Evolutionary conservation across 495 filamentous ascomycete species (phyloP).

Genomic region (Corynascus novoguineensis): DNA sequence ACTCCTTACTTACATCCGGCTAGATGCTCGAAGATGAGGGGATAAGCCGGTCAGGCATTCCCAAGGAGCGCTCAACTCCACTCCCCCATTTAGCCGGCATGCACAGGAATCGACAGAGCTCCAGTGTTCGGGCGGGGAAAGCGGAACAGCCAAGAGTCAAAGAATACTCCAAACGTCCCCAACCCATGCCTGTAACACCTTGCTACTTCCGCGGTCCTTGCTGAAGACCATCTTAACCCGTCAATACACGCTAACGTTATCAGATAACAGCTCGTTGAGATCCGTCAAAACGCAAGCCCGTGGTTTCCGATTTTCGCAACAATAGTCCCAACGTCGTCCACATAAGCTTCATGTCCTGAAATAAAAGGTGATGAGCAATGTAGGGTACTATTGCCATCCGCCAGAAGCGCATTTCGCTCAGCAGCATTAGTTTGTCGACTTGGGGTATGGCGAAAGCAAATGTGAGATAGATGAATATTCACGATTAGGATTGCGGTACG

Average conservation of each 20-base stretch:
- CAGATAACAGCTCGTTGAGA: slow-evolving; percentile 62
- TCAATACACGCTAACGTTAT: slow-evolving; percentile 60
- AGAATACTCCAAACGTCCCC: neutral
- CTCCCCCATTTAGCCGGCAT: slow-evolving; percentile 29
- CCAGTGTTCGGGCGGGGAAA: slow-evolving; percentile 2
- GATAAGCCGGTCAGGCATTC: slow-evolving; percentile 1
- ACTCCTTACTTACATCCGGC: slow-evolving; percentile 1
- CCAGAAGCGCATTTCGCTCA: slow-evolving; percentile 51
- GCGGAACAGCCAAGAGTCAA: neutral
- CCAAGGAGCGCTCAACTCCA: slow-evolving; percentile 7
- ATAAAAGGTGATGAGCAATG: slow-evolving; percentile 53
- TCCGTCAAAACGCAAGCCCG: slow-evolving; percentile 56
- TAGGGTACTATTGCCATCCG: slow-evolving; percentile 49
- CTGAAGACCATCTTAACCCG: neutral
- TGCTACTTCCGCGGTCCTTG: neutral
- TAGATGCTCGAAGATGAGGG: slow-evolving; percentile 1
- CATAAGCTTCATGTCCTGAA: slow-evolving; percentile 44
- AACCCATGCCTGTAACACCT: neutral
- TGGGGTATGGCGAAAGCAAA: slow-evolving; percentile 47
- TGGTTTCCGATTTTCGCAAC: slow-evolving; percentile 27
- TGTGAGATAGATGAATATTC: slow-evolving; percentile 46
- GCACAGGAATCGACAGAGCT: neutral
- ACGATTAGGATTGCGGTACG: slow-evolving; percentile 51
- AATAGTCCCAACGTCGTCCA: slow-evolving; percentile 15
- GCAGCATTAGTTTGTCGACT: slow-evolving; percentile 44